Evolutionary conservation across 129 eudicot genomes (phyloP).

Genomic region (Erigeron canadensis): DNA sequence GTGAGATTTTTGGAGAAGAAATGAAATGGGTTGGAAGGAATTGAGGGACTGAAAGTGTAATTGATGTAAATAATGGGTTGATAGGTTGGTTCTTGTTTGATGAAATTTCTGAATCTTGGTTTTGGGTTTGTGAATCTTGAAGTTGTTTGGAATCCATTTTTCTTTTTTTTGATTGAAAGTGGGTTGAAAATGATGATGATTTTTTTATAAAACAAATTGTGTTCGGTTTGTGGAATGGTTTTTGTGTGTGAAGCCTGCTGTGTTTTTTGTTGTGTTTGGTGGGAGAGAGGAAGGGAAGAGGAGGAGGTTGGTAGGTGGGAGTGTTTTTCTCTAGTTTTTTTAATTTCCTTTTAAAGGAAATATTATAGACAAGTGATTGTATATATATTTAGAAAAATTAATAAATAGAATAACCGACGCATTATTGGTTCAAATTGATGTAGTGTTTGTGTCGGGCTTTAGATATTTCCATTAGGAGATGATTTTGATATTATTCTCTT

Average conservation of each 20-base stretch:
- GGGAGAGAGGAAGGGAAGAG: constrained; percentile 7
- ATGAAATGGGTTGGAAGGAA: constrained; percentile 62
- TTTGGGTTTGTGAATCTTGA: constrained; percentile 37
- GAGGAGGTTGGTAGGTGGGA: constrained; percentile 28
- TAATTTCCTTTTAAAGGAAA: no score
- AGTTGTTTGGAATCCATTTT: constrained; percentile 46
- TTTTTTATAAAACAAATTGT: constrained; percentile 3
- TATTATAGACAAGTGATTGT: no score
- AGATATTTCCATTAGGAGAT: no score
- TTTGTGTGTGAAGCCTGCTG: background rate
- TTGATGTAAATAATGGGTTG: constrained; percentile 49
- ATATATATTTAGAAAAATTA: no score
- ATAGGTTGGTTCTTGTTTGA: constrained; percentile 28
- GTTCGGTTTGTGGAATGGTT: constrained; percentile 24
- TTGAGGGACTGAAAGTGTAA: constrained; percentile 71
- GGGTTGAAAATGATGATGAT: constrained; percentile 21
- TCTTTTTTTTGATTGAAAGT: constrained; percentile 16
- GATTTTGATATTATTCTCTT: no score
- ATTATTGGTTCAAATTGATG: no score
- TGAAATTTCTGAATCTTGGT: background rate
- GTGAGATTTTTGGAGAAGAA: constrained; percentile 41
- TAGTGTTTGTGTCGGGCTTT: no score
- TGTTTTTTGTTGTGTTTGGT: constrained; percentile 9
- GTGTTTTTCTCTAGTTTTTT: background rate
- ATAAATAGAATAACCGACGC: no score